Evolutionary conservation across 2,329 filamentous ascomycete species (phyloP), one percentile per base, ranked within the genome.

Genomic region (Aspergillus calidoustus): DNA sequence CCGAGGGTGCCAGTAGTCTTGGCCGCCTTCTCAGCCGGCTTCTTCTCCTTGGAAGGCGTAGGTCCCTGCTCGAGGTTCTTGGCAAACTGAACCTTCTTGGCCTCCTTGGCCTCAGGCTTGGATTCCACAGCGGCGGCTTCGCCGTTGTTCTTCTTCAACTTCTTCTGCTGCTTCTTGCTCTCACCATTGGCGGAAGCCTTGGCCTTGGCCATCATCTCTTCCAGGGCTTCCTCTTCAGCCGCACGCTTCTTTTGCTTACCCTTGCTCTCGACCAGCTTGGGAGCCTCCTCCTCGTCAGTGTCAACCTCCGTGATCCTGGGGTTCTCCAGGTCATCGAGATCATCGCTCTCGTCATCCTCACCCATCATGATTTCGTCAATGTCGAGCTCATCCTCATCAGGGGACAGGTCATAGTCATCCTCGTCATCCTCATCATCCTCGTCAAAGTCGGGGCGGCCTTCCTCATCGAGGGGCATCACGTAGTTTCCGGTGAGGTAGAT

Each of bases 41-140:
- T 78, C 66, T 76, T 73, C 60, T 79, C 79, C 64, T 81, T 79
- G 67, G 91, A 89, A 68, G 89, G 88, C 48, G 93, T 96, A 66
- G 95, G 95, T 63, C 95, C 95, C 80, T 96, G 93, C 84, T 98
- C 95, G 66, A 99, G 92, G 80, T 98, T 93, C 87, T 98, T 97
- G 76, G 95, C 94, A 78, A 99, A 99, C 80, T 97, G 92, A 64
- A 99, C 95, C 85, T 97, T 98, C 88, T 97, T 97, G 79, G 91
- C 90, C 60, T 84, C 82, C 84, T 89, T 88, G 67, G 78, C 60
- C 64, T 74, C 79, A 7, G 59, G 15, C 66, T 83, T 78, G 57
- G 75, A 64, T 67, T 83, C 82, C 64, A 76, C 76, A 55, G 84
- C 80, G 63, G 90, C 87, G 62, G 95, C 89, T 76, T 97, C 91